Conservation (phyloP, 768 basidiomycete species). For the Holtermanniella nyarrowii region DNA sequence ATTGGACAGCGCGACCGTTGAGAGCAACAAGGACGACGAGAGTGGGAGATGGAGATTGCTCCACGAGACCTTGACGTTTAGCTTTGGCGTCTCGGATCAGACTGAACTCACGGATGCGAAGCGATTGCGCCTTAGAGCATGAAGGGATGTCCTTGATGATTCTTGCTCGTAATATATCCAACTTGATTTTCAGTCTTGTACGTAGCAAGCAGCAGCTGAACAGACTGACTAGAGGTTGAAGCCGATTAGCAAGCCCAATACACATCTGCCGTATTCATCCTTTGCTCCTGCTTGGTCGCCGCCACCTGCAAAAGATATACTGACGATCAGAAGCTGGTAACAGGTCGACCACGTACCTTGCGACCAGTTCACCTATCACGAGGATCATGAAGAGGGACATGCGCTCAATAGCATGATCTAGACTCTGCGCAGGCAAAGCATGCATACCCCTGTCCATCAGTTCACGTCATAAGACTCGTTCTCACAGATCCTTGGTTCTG, state of each 20-base stretch:
- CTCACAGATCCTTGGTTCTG: neutral
- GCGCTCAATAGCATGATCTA: constrained; percentile 7
- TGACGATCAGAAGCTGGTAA: neutral
- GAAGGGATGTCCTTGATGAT: constrained; percentile 5
- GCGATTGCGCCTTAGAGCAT: constrained; percentile 2
- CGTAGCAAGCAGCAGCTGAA: no score
- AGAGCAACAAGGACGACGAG: neutral
- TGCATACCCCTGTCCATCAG: no score
- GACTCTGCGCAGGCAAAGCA: neutral
- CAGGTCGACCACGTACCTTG: neutral
- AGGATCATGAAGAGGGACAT: constrained; percentile 7
- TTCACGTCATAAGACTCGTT: neutral
- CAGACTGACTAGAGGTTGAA: neutral
- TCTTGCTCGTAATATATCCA: constrained; percentile 9
- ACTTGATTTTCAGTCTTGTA: neutral
- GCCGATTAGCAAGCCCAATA: neutral
- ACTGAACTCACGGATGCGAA: no score
- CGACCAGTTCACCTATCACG: constrained; percentile 6
- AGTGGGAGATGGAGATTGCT: neutral
- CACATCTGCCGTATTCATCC: neutral
- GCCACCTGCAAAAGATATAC: neutral
- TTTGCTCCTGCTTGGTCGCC: neutral
- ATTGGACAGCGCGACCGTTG: neutral
- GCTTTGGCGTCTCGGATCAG: no score
- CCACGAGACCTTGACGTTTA: no score